Conservation (phyloP, 2,329 filamentous ascomycete species). For the Akanthomyces lecanii region DNA sequence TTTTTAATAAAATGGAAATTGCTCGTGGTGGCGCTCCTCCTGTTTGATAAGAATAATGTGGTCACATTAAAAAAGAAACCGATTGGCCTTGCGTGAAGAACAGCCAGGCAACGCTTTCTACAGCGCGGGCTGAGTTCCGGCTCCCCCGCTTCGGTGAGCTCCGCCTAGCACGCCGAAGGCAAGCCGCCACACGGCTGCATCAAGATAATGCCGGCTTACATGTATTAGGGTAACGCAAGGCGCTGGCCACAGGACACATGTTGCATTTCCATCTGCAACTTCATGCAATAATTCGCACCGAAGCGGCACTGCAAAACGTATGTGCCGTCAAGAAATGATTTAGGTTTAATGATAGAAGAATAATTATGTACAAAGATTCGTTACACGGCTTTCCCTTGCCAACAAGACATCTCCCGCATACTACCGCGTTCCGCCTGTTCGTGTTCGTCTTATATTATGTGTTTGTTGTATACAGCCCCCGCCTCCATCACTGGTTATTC, state of each 20-base stretch:
- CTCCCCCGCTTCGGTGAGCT: constrained; percentile 13
- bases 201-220: not conserved
- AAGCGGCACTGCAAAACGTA: not conserved
- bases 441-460: not conserved
- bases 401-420: not conserved
- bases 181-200: not conserved
- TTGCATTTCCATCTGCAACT: not conserved
- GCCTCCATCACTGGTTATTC: not conserved
- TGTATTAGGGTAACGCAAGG: not conserved
- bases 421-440: not conserved
- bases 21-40: no score
- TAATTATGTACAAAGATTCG: constrained; percentile 2
- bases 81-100: no score
- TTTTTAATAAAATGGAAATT: no score
- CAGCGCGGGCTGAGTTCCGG: not conserved
- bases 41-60: no score
- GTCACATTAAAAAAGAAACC: no score
- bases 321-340: not conserved
- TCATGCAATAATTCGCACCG: not conserved
- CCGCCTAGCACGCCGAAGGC: not conserved
- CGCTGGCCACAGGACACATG: not conserved
- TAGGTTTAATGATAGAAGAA: not conserved
- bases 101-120: no score
- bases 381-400: not conserved
- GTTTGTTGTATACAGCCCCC: not conserved